Evolutionary conservation across 768 basidiomycete genomes (phyloP).

Genomic region (Dendrothele bispora): DNA sequence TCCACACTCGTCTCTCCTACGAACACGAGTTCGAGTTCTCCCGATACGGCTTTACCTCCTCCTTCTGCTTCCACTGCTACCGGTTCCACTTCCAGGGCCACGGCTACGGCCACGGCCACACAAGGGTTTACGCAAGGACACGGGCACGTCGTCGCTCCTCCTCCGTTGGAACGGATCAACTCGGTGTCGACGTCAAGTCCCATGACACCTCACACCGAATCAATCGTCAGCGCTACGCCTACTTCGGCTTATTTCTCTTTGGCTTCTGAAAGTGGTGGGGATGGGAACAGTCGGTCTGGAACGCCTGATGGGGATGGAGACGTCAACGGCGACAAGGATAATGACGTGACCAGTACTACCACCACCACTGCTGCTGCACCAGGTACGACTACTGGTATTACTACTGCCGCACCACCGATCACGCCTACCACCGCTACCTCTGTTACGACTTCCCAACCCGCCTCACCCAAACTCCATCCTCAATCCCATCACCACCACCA

Average conservation of each 20-base stretch:
- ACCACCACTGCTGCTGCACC: background rate
- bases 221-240: slow-evolving; percentile 45
- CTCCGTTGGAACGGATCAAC: slow-evolving; percentile 2
- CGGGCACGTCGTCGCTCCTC: background rate
- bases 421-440: slow-evolving; percentile 14
- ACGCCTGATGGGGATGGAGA: slow-evolving; percentile 25
- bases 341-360: slow-evolving; percentile 23
- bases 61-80: slow-evolving; percentile 19
- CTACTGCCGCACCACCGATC: slow-evolving; percentile 12
- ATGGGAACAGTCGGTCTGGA: too few relatives aligned
- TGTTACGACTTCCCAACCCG: slow-evolving; percentile 19
- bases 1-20: too few relatives aligned
- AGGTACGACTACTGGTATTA: slow-evolving; percentile 12
- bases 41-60: slow-evolving; percentile 42
- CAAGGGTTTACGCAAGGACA: too few relatives aligned
- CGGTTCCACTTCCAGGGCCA: slow-evolving; percentile 24
- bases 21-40: slow-evolving; percentile 35
- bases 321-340: slow-evolving; percentile 36
- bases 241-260: slow-evolving; percentile 51
- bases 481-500: background rate
- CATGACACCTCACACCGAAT: slow-evolving; percentile 22
- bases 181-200: slow-evolving; percentile 5
- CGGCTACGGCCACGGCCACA: slow-evolving; percentile 11
- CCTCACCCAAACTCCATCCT: slow-evolving; percentile 11
- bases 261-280: background rate